Conservation (phyloP, 768 basidiomycete species). For the Amanita jacksonii region DNA sequence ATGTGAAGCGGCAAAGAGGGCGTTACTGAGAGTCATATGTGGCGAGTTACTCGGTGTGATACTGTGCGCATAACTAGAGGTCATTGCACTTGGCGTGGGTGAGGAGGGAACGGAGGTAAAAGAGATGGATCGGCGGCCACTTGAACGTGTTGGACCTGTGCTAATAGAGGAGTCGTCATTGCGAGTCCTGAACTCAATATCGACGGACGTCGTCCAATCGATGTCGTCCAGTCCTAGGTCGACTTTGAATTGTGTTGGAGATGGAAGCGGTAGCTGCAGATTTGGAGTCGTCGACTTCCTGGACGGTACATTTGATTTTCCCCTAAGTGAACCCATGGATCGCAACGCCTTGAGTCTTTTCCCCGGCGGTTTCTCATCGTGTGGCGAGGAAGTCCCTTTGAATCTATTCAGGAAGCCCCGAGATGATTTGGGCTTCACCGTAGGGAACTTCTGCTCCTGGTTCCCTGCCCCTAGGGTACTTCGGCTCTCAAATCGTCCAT, state of each 20-base stretch:
- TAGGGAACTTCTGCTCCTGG: constrained; percentile 21
- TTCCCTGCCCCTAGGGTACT: constrained; percentile 55
- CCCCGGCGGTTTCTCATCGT: constrained; percentile 29
- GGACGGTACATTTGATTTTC: constrained; percentile 29
- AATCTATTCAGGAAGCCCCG: constrained; percentile 58
- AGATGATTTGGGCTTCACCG: constrained; percentile 49
- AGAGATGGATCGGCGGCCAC: constrained; percentile 67
- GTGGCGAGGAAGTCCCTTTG: constrained; percentile 36
- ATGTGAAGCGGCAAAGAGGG: constrained; percentile 89
- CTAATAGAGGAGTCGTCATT: constrained; percentile 15
- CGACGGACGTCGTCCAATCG: constrained; percentile 35
- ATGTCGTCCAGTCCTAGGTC: constrained; percentile 48
- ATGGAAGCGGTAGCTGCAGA: constrained; percentile 47
- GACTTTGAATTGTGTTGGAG: constrained; percentile 42
- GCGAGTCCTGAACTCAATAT: constrained; percentile 11
- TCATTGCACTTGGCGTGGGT: constrained; percentile 37
- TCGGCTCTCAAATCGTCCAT: constrained; percentile 75
- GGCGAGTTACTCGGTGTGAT: constrained; percentile 30
- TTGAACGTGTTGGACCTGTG: constrained; percentile 29
- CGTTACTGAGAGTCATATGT: constrained; percentile 76
- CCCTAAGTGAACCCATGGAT: constrained; percentile 75
- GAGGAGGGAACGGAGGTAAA: constrained; percentile 48
- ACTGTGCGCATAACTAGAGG: constrained; percentile 24
- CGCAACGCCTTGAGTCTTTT: constrained; percentile 65
- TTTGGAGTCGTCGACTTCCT: constrained; percentile 34